Evolutionary conservation across 306 rosid genomes (phyloP), one percentile per base, ranked within the genome.

Genomic region (Begonia loranthoides): DNA sequence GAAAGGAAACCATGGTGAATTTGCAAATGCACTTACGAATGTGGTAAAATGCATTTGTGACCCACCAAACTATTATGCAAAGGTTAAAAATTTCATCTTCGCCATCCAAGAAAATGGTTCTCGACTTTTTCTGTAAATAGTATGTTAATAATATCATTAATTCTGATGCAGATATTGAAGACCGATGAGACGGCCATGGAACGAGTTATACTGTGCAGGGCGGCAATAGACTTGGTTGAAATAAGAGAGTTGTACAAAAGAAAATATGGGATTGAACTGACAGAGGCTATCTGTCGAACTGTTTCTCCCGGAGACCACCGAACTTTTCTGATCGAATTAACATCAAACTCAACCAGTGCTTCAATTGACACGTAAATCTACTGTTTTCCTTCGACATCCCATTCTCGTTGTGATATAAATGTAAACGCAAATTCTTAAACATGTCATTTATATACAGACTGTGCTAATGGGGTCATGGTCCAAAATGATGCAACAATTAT

Each of bases 171-270:
- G 94, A 60, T 38, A 47, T 6, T 84, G 51, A 50, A 73, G 54
- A 58, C 45, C 12, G 74, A 72, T 58, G 56, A 14, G 24, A 73
- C 60, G 47, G 60, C 49, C 17, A 43, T 84, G 62, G 70, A 51
- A 40, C 62, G 83, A 47, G 62, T 65, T 28, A 15, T 80, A 46
- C 44, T 80, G 47, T 59, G 81, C 61, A 71, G 86, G 70, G 77
- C 76, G 45, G 89, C 75, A 58, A 56, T 73, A 16, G 89, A 84
- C 70, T 62, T 78, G 66, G 79, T 66, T 52, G 86, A 77, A 50
- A 80, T 80, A 53, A 70, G 63, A 68, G 69, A 46, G 58, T 55
- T 52, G 45, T 75, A 73, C 68, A 57, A 69, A 64, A 67, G 57
- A 34, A 76, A 76, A 55, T 76, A 81, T 67, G 76, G 67, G 4